These are phyloP conservation scores for Moniliella sp. DNA, from an alignment of 1,284 basidiomycete species.

Conservation along the genomic window DNA sequence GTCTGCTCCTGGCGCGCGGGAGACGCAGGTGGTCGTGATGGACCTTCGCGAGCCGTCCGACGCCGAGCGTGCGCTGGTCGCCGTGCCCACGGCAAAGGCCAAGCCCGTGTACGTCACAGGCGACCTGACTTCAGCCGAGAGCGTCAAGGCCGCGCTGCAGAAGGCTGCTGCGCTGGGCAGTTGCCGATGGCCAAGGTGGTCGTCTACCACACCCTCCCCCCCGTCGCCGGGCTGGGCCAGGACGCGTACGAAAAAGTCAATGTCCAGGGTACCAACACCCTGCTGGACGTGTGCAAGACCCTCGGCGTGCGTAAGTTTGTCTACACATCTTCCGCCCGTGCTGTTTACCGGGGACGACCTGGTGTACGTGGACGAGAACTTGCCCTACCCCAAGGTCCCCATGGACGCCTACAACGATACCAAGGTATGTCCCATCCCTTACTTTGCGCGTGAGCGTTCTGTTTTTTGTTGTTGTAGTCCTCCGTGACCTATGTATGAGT, in stretches of 20 bases:
- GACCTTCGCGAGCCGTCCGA: slow-evolving; percentile 27
- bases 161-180: slow-evolving; percentile 1
- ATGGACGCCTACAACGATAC: slow-evolving; percentile 87
- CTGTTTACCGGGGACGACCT: slow-evolving; percentile 66
- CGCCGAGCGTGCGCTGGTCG: slow-evolving; percentile 18
- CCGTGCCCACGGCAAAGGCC: slow-evolving; percentile 10
- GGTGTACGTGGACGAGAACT: slow-evolving; percentile 69
- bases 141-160: slow-evolving; percentile 5
- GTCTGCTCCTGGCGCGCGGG: slow-evolving; percentile 21
- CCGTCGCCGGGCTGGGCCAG: slow-evolving; percentile 46
- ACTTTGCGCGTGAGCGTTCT: neutral
- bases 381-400: slow-evolving; percentile 51
- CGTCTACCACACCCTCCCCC: slow-evolving; percentile 84
- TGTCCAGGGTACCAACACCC: slow-evolving; percentile 65
- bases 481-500: neutral
- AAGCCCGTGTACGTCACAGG: slow-evolving; percentile 22
- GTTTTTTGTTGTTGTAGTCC: too few relatives aligned
- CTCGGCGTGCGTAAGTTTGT: slow-evolving; percentile 60
- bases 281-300: slow-evolving; percentile 54
- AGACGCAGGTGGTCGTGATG: too few relatives aligned
- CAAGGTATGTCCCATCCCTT: slow-evolving; percentile 45
- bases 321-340: slow-evolving; percentile 77
- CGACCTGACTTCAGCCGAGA: slow-evolving; percentile 19
- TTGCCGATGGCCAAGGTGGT: slow-evolving; percentile 7
- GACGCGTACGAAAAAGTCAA: slow-evolving; percentile 76